phyloP scores from a whole-genome alignment of 768 basidiomycete genomes.

The Lactifluus piperatus region DNA sequence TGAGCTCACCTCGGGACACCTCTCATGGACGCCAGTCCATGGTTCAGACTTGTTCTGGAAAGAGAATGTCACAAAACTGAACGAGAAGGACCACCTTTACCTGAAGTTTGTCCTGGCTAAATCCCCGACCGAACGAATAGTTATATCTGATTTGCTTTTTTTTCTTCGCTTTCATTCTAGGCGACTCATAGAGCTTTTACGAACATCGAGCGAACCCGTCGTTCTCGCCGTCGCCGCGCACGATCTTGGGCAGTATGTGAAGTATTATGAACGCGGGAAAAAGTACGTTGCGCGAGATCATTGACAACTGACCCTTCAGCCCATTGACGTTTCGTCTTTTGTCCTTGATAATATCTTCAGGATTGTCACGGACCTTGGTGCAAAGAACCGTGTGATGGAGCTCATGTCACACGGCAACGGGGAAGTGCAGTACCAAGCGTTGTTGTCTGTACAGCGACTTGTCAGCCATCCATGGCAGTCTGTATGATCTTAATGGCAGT shows the following conservation, averaged over 20 bases:
- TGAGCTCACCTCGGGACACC: slow-evolving; percentile 80
- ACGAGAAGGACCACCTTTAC: slow-evolving; percentile 76
- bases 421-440: slow-evolving; percentile 87
- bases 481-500: slow-evolving; percentile 31
- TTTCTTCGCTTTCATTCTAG: slow-evolving; percentile 35
- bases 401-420: slow-evolving; percentile 84
- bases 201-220: slow-evolving; percentile 57
- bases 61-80: slow-evolving; percentile 81
- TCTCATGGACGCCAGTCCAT: slow-evolving; percentile 95
- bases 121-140: background rate
- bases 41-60: slow-evolving; percentile 98
- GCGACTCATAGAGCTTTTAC: slow-evolving; percentile 62
- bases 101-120: slow-evolving; percentile 50
- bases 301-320: background rate
- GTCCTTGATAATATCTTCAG: slow-evolving; percentile 35
- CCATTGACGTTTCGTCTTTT: background rate
- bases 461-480: slow-evolving; percentile 84
- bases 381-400: slow-evolving; percentile 82
- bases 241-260: slow-evolving; percentile 92
- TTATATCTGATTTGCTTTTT: background rate
- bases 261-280: slow-evolving; percentile 85
- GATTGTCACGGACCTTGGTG: slow-evolving; percentile 74
- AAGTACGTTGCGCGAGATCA: slow-evolving; percentile 44
- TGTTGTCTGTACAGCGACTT: slow-evolving; percentile 84
- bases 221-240: slow-evolving; percentile 89